phyloP scores from a whole-genome alignment of 371 early-diverging fungal genomes.

The Zopfochytrium polystomum region DNA sequence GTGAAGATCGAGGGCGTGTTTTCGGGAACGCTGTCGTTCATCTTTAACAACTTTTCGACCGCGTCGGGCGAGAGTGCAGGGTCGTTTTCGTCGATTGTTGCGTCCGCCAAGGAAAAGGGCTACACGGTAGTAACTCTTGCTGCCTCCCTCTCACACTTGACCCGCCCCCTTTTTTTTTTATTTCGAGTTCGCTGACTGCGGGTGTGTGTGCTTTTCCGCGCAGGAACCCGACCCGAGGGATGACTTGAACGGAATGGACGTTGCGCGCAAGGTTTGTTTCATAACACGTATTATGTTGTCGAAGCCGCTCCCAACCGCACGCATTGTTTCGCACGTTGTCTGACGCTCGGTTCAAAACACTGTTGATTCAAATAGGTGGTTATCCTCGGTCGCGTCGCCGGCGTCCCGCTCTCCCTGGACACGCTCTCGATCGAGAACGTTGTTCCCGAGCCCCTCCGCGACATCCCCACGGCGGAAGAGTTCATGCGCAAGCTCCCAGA shows the following conservation, averaged over 20 bases:
- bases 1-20: constrained; percentile 92
- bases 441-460: constrained; percentile 80
- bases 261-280: constrained; percentile 82
- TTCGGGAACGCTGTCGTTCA: constrained; percentile 90
- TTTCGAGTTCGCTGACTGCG: background rate
- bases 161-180: background rate
- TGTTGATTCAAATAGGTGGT: constrained; percentile 56
- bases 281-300: background rate
- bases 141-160: too few relatives aligned
- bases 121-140: constrained; percentile 86
- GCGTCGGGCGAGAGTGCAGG: constrained; percentile 37
- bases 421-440: constrained; percentile 88
- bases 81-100: constrained; percentile 84
- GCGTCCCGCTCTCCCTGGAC: constrained; percentile 64
- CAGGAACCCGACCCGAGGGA: constrained; percentile 97
- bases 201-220: constrained; percentile 6
- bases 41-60: constrained; percentile 90
- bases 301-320: too few relatives aligned
- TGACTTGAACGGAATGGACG: constrained; percentile 97
- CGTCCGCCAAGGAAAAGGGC: constrained; percentile 84
- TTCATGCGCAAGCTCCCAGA: constrained; percentile 81
- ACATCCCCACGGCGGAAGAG: constrained; percentile 66
- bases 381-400: constrained; percentile 87
- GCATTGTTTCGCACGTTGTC: too few relatives aligned
- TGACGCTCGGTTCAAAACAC: too few relatives aligned